Base-by-base conservation (phyloP, 2,329 filamentous ascomycete genomes). In the Zasmidium citrigriseum region DNA sequence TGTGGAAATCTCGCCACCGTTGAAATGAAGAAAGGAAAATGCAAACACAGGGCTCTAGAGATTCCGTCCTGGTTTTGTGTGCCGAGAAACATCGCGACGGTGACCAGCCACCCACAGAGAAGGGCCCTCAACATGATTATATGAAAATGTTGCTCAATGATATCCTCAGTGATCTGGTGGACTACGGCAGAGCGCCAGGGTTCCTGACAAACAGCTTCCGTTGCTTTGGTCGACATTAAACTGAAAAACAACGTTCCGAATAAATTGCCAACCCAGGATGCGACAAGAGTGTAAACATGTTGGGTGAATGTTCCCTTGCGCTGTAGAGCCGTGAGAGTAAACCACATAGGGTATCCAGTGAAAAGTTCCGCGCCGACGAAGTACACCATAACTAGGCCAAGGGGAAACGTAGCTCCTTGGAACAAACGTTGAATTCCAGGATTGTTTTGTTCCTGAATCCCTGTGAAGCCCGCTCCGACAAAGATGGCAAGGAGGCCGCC, bases 301-400 rank as follows among this genome's bases (percentile, higher is more conserved):
- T 67, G 54, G 20, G 59, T 5, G 1, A 59, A 54, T 7, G 24
- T 54, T 4, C 67, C 67, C 44, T 65, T 58, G 1, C 67, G 56
- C 23, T 66, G 59, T 3, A 71, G 53, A 7, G 66, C 64, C 0
- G 67, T 62, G 60, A 70, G 68, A 12, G 62, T 48, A 22, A 66
- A 62, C 68, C 68, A 70, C 69, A 71, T 71, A 0, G 68, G 68
- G 54, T 69, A 70, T 1, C 68, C 68, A 10, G 69, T 71, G 45
- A 64, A 71, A 25, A 70, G 59, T 34, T 70, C 69, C 2, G 67
- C 69, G 46, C 69, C 69, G 2, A 68, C 58, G 10, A 67, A 60
- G 47, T 70, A 71, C 1, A 69, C 63, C 16, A 70, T 34, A 3
- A 70, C 64, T 7, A 71, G 62, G 9, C 68, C 69, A 18, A 69